Base-by-base conservation (phyloP, 495 filamentous ascomycete genomes). In the Bathelium albidoporum region DNA sequence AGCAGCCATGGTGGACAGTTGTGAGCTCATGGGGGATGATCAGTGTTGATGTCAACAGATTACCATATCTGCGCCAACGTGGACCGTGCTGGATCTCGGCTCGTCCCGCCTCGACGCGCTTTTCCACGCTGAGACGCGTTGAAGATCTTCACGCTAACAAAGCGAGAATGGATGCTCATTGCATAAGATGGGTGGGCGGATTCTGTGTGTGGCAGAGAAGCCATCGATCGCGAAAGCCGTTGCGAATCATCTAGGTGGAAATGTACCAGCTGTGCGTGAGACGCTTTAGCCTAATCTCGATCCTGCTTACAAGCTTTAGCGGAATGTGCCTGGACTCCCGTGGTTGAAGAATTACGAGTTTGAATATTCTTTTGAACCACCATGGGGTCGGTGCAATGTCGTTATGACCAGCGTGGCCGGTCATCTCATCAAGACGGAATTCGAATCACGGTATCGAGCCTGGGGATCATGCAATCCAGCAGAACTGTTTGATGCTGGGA, bases 261-360 rank as follows among this genome's bases (percentile, higher is more conserved):
- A 20, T 20, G 49, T 55, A 9, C 49, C 49, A 1, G 49, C 49
- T n/a, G 49, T 55, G 16, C 16, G 49, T 1, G 12, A 62, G 16
- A 43, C 45, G 9, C 20, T 20, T n/a, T 4, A n/a, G 0, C 0
- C 5, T 10, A 28, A 26, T 29, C 29, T 55, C 22, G 29, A 16
- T 0, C 49, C 24, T 9, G 16, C 49, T 55, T 10, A 55, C 49
- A 55, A 29, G 9, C 20, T 28, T 12, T 72, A 89, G 87, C 72
- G 75, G 59, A 73, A 78, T 64, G 83, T 83, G 74, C 80, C 44
- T 65, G 87, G 83, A 22, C 86, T 88, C 65, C 80, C 79, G 64
- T 96, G 87, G 74, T 85, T 94, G 68, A 97, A 97, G 74, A 98
- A 98, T 66, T 98, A 96, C 76, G 80, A 85, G 22, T 97, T 98